Conservation (phyloP, 257 asterid species). For the Datura wrightii region DNA sequence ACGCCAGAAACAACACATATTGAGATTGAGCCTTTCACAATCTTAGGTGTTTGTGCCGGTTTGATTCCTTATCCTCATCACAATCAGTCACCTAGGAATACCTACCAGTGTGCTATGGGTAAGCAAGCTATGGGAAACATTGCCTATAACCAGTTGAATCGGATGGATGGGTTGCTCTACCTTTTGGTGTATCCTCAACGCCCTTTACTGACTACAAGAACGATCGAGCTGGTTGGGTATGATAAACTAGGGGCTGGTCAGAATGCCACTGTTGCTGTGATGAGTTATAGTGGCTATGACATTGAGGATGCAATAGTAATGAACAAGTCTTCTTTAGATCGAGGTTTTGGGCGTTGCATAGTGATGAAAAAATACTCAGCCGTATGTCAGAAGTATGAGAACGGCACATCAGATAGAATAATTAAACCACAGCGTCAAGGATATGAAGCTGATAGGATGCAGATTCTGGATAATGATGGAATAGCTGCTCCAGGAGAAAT, state of each 20-base stretch:
- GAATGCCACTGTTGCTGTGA: constrained; percentile 97
- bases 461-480: constrained; percentile 95
- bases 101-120: constrained; percentile 99
- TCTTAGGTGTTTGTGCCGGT: constrained; percentile 89
- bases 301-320: constrained; percentile 99
- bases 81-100: constrained; percentile 98
- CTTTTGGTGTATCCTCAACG: constrained; percentile 97
- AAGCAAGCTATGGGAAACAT: constrained; percentile 99
- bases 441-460: constrained; percentile 62
- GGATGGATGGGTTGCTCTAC: constrained; percentile 87
- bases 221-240: constrained; percentile 88
- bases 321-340: constrained; percentile 97
- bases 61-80: constrained; percentile 99
- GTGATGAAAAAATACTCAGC: constrained; percentile 80
- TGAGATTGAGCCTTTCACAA: constrained; percentile 97
- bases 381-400: constrained; percentile 61
- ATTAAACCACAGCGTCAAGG: constrained; percentile 66
- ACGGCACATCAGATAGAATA: constrained; percentile 67
- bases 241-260: constrained; percentile 99
- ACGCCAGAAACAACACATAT: constrained; percentile 81
- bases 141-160: constrained; percentile 89
- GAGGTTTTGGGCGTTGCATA: constrained; percentile 99
- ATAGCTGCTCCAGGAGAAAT: constrained; percentile 94
- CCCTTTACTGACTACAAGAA: constrained; percentile 87
- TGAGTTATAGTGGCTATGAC: constrained; percentile 99